Evolutionary conservation across 257 asterid genomes (phyloP), one percentile per base, ranked within the genome.

Genomic region (Nicotiana noctiflora): DNA sequence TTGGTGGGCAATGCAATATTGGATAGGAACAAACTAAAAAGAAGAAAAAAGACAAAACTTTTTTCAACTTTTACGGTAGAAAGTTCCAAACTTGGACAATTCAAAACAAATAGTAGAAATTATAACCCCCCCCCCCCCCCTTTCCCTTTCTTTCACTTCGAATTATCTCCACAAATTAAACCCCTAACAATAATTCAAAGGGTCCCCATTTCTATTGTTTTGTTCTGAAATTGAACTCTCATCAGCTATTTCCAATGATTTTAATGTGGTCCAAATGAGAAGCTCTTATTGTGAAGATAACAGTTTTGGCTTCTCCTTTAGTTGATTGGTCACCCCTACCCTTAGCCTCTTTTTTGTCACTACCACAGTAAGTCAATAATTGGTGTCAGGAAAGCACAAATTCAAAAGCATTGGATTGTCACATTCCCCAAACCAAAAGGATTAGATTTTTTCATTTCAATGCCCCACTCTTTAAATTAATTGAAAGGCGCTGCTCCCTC

Each of bases 341-440:
- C 55, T 29, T 27, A n/a, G 44, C 25, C 19, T 23, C 34, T 15
- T 76, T 25, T n/a, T n/a, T n/a, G n/a, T n/a, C n/a, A n/a, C n/a
- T n/a, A n/a, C n/a, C n/a, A n/a, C n/a, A n/a, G 63, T 57, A 34
- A 4, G 18, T 63, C 70, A 82, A 84, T 84, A 60, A 81, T 81
- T 84, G 29, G 29, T 27, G 29, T 27, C 29, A 27, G 2, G 2
- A 10, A 60, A 81, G 72, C 80, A 67, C 82, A 70, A 77, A 81
- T 84, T 81, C 49, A 79, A 84, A 84, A 84, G 85, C 53, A 81
- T 55, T 61, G 66, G 40, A 62, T 79, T 84, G 85, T 84, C 87
- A 79, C 65, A 53, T 79, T 27, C 18, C 51, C 37, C 17, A 51
- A 12, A 51, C 46, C 57, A 34, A 49, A 46, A 49, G 37, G 78